Evolutionary conservation across 2,329 filamentous ascomycete genomes (phyloP), one percentile per base, ranked within the genome.

Genomic region (Raffaelea deltoideospora): DNA sequence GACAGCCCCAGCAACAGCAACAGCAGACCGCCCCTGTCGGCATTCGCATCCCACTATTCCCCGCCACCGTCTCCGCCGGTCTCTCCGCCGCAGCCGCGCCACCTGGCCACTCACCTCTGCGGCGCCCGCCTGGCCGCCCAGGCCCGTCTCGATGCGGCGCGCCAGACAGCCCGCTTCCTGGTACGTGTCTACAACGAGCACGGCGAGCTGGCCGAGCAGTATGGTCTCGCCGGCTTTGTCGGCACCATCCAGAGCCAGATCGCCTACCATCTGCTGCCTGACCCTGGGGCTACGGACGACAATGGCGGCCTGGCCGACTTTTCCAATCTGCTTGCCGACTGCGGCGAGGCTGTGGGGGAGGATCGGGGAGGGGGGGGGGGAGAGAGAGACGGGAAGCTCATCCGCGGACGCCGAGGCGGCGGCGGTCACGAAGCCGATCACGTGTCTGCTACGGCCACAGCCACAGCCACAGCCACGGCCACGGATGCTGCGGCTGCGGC

Each of bases 71-170:
- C n/a, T n/a, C n/a, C n/a, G n/a, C n/a, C n/a, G n/a, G n/a, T n/a
- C n/a, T n/a, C n/a, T n/a, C n/a, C n/a, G n/a, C n/a, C n/a, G n/a
- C n/a, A n/a, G n/a, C n/a, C n/a, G n/a, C n/a, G n/a, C n/a, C n/a
- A n/a, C n/a, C n/a, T 22, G 26, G 24, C 39, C 41, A 42, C 37
- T 40, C 60, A 69, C 44, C 62, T 72, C 14, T 53, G 58, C 37
- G 48, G 57, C 17, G 64, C 76, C 2, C 71, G 79, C 0, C 58
- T 75, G 7, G 68, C 72, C 14, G 80, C 80, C 0, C 79, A 86
- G 50, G 56, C 64, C 0, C 66, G 79, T 1, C 65, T 83, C 18
- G 69, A 80, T 27, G 61, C 65, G 17, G 73, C 75, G 0, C 61
- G 65, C 18, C 56, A 58, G 19, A 48, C 56, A 2, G 72, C 73